Base-by-base conservation (phyloP, 2,329 filamentous ascomycete species). In the Colletotrichum sp. region DNA sequence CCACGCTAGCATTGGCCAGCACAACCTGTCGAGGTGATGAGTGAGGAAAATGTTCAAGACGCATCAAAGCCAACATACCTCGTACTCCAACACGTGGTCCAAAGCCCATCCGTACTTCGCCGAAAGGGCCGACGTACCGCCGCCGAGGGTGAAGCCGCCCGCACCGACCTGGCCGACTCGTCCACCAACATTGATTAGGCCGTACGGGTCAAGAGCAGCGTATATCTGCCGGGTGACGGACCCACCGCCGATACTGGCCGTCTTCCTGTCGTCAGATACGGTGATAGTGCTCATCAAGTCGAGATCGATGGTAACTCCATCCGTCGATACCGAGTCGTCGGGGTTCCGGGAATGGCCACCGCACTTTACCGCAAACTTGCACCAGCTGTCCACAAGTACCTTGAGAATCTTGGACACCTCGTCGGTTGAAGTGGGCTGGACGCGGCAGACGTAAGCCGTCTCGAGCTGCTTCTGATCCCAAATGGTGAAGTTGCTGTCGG, bases 291-390 rank as follows among this genome's bases (percentile, higher is more conserved):
- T 57, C 52, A 57, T 21, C n/a, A 21, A 26, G 12, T 26, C 24
- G 6, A 57, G n/a, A 7, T 57, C 52, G 24, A 57, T 57, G 52
- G 21, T 57, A 6, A 57, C 52, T 26, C 89, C 89, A 3, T 82
- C 86, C 15, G 86, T 81, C 66, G 89, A 87, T 77, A 87, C 92
- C 3, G 90, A 86, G 52, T 87, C 88, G 75, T 88, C 87, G n/a
- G 87, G 84, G 79, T 91, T 90, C 7, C 89, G 87, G 72, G 88
- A 89, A 81, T 92, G 90, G 2, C 91, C 91, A 36, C 90, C 91
- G 13, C 88, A 88, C 77, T 90, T 89, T 77, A 91, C 82, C 8
- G 90, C 90, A 77, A 92, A 92, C 6, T 80, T 81, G 52, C 52
- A 26, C 52, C 52, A 57, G 24, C n/a, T 21, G 52, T 16, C 52